Base-by-base conservation (phyloP, 306 rosid genomes). In the Vigna trinervia region DNA sequence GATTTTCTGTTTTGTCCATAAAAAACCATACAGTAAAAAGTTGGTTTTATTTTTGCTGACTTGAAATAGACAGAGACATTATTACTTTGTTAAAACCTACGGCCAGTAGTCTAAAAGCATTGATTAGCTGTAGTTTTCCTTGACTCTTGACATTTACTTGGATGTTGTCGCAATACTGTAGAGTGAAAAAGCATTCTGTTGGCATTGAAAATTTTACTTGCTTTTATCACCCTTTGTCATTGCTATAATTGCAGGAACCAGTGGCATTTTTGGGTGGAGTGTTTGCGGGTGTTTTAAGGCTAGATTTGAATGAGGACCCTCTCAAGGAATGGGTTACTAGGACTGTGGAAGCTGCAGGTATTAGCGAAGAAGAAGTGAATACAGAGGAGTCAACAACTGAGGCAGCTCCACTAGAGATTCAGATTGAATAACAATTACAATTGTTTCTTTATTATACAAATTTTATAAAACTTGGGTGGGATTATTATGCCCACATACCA, bases 261-360 rank as follows among this genome's bases (percentile, higher is more conserved):
- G 92, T 95, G 62, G 96, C 98, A 11, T 92, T 95, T 85, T 73
- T 89, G 77, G 97, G 97, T 41, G 98, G 98, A 73, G 28, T 95
- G 48, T 90, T 95, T 81, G 97, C 98, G 0, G 97, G 98, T 15
- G 78, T 95, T 58, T 73, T 92, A 60, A 84, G 98, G 75, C 93
- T 92, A 32, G 97, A 92, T 83, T 84, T 94, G 88, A 91, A 89
- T 14, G 98, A 92, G 80, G 98, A 92, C 30, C 98, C 98, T 20
- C 92, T 92, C 12, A 89, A 86, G 83, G 96, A 94, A 85, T 94
- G 98, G 98, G 88, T 94, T 53, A 83, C 89, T 6, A 88, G 90
- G 84, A 94, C 97, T 6, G 92, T 63, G 17, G 97, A 94, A 83
- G 87, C 92, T 74, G 88, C 96, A 4, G 96, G 93, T 71, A 75